Evolutionary conservation across 768 basidiomycete genomes (phyloP).

Genomic region (Porpolomopsis calyptriformis): DNA sequence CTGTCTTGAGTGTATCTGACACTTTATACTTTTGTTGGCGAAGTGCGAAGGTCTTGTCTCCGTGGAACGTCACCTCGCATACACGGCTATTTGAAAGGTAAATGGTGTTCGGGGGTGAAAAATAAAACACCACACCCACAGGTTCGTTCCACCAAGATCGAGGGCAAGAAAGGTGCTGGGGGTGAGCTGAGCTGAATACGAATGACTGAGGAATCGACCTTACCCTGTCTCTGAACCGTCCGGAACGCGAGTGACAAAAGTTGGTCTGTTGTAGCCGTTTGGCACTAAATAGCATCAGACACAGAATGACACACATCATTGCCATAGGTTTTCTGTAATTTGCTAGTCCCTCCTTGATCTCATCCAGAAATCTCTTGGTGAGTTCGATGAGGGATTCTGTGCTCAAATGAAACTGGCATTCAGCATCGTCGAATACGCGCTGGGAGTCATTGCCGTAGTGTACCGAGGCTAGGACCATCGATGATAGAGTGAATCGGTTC

Average conservation of each 20-base stretch:
- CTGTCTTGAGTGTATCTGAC: constrained; percentile 85
- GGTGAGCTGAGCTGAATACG: constrained; percentile 2
- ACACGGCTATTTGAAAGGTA: constrained; percentile 56
- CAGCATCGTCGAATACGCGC: constrained; percentile 51
- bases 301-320: constrained; percentile 62
- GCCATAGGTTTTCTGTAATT: constrained; percentile 76
- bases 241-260: constrained; percentile 92
- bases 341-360: constrained; percentile 64
- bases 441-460: constrained; percentile 23
- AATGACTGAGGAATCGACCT: constrained; percentile 15
- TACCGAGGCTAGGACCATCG: background rate
- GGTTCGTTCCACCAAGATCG: constrained; percentile 95
- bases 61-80: constrained; percentile 86
- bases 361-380: constrained; percentile 68
- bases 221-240: constrained; percentile 91
- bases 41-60: constrained; percentile 79
- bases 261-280: constrained; percentile 51
- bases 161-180: constrained; percentile 87
- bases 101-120: background rate
- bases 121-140: constrained; percentile 42
- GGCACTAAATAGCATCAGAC: constrained; percentile 4
- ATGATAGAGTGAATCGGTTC: background rate
- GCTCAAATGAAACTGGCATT: constrained; percentile 60
- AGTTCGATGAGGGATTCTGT: constrained; percentile 55
- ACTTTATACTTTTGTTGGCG: constrained; percentile 97